Base-by-base conservation (phyloP, 2,329 filamentous ascomycete genomes). In the Alternaria infectoria region DNA sequence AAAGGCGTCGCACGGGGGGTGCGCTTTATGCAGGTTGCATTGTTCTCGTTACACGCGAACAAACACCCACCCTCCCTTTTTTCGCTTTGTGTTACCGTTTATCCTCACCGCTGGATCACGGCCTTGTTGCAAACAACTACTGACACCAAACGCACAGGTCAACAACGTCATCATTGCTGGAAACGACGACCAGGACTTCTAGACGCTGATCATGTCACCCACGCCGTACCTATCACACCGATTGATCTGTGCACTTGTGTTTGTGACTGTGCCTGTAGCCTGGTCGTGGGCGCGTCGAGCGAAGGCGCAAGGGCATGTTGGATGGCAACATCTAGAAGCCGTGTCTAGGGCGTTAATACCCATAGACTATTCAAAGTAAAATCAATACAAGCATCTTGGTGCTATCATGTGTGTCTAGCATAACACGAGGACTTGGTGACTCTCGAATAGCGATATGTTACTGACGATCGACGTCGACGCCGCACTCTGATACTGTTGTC, bases 131-230 rank as follows among this genome's bases (percentile, higher is more conserved):
- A 23, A 47, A 28, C 40, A 28, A 23, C 15, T 45, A 44, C 71
- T 75, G 57, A 70, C 60, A 25, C 26, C 45, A 44, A 43, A 43
- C 6, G 12, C 32, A 58, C 57, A 87, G 84, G 86, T 90, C 79
- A 97, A 97, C 86, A 97, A 97, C 80, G 94, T 97, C 69, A 97
- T 97, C 81, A 90, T 97, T 74, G 89, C 93, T 62, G 94, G 94
- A 60, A 89, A 88, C 69, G 94, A 94, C 71, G 92, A 97, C 67
- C 89, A 95, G 70, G 93, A 97, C 73, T 97, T 91, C 82, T 97
- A 91, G 49, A 60, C 54, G 61, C 47, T 12, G 30, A 23, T 8
- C 40, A 36, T 25, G 26, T 32, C 25, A 57, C 19, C 17, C 43
- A 61, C 36, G 59, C 32, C 55, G 43, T 59, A 47, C 21, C 17